Base-by-base conservation (phyloP, 179 eudicot genomes). In the Vitellaria paradoxa region DNA sequence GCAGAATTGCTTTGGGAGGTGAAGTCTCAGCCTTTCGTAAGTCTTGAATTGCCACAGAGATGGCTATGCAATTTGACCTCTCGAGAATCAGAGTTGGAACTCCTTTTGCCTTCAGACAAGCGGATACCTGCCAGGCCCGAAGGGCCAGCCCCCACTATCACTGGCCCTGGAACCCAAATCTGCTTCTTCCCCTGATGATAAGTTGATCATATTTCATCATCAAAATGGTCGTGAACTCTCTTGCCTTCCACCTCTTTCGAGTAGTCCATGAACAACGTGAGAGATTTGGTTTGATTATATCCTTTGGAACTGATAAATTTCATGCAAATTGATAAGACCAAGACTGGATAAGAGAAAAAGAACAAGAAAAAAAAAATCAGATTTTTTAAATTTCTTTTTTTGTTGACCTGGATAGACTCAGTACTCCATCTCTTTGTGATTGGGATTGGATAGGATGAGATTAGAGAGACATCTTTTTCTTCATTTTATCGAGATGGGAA, bases 131-230 rank as follows among this genome's bases (percentile, higher is more conserved):
- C 97, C 9, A 92, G 82, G 60, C 97, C 97, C 17, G 97, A 87
- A 2, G 97, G 97, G 11, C 97, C 94, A 1, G 94, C 92, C n/a
- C 97, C 97, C 0, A 92, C 86, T 14, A 92, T 87, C n/a, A 91
- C 76, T 15, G 97, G 90, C 23, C 93, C 92, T 0, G 87, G 78
- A 0, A 89, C 89, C 89, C 85, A 83, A 0, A 85, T 84, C 52
- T 82, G 73, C 10, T 70, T 78, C 49, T 72, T 18, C 37, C n/a
- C 37, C 37, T 30, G 37, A 30, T 30, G 37, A 30, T 60, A 55
- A 10, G 66, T 45, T 14, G 81, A 65, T 66, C 20, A 50, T 50
- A 8, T 50, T 50, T 30, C n/a, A n/a, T 57, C 61, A 24, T 56
- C 56, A 40, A 70, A 73, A 23, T 40, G 86, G 47, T 89, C 91